Conservation (phyloP, 1,284 basidiomycete genomes). For the Cryptococcus sp. region DNA sequence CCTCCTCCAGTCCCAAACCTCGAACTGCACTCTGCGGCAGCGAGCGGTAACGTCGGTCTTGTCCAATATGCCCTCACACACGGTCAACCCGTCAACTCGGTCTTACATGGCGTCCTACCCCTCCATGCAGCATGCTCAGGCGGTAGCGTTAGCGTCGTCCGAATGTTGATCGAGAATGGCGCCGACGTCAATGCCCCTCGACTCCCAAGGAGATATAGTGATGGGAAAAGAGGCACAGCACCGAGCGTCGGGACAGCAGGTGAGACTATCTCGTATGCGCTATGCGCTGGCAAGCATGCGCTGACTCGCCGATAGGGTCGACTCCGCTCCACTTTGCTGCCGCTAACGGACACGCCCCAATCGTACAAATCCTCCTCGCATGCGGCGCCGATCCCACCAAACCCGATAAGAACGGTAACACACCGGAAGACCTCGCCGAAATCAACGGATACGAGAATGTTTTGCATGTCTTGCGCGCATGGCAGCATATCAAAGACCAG, state of each 20-base stretch:
- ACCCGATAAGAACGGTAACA: conserved; percentile 82
- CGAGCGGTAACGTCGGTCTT: conserved; percentile 74
- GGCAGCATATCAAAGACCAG: conserved; percentile 37
- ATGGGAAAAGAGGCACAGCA: conserved; percentile 58
- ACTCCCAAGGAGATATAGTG: conserved; percentile 70
- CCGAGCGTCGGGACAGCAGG: conserved; percentile 68
- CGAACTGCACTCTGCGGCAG: conserved; percentile 84
- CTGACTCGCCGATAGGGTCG: conserved; percentile 59
- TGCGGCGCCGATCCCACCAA: conserved; percentile 75
- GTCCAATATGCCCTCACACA: conserved; percentile 70
- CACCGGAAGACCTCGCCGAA: conserved; percentile 61
- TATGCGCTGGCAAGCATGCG: not conserved
- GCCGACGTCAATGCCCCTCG: conserved; percentile 87
- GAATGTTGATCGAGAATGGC: conserved; percentile 80
- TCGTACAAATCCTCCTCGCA: conserved; percentile 73
- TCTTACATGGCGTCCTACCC: conserved; percentile 86
- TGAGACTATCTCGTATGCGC: conserved; percentile 24
- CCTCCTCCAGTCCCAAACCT: conserved; percentile 70
- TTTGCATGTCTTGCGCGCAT: conserved; percentile 49
- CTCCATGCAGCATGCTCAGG: conserved; percentile 87
- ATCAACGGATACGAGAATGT: conserved; percentile 54
- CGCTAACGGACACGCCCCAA: conserved; percentile 78
- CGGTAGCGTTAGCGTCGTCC: conserved; percentile 79
- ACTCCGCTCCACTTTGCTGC: conserved; percentile 94
- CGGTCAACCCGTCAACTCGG: conserved; percentile 89